phyloP scores from a whole-genome alignment of 176 grass and related monocot species.

The Thalia dealbata region DNA sequence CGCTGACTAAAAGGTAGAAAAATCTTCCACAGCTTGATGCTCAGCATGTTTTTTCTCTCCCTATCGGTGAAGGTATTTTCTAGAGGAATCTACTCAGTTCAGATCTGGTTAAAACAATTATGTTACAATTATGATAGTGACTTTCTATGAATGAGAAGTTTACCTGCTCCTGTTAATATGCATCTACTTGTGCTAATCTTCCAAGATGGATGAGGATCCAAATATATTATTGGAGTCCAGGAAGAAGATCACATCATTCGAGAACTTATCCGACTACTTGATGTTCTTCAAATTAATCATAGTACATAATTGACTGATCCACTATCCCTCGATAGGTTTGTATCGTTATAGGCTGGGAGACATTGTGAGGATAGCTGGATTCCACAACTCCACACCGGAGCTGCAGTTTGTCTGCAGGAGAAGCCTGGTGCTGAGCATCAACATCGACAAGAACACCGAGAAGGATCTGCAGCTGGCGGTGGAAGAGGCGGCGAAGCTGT shows the following conservation, averaged over 20 bases:
- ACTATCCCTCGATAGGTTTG: slow-evolving; percentile 31
- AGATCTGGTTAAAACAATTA: no score
- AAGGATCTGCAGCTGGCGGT: slow-evolving; percentile 87
- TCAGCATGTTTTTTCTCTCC: no score
- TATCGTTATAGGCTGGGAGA: slow-evolving; percentile 90
- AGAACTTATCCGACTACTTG: background rate
- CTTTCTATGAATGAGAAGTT: background rate
- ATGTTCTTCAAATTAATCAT: background rate
- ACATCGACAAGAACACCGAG: slow-evolving; percentile 97
- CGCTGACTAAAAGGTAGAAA: no score
- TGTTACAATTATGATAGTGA: background rate
- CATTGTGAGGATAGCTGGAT: slow-evolving; percentile 47
- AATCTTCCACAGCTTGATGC: no score
- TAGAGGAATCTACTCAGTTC: no score
- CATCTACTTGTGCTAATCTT: no score
- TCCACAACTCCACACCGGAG: slow-evolving; percentile 81
- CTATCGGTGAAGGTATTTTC: no score
- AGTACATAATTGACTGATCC: background rate
- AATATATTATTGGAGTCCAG: background rate
- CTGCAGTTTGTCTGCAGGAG: slow-evolving; percentile 78
- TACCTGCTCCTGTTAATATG: no score
- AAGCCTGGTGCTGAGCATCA: slow-evolving; percentile 87
- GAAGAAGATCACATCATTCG: background rate
- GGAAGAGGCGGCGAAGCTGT: slow-evolving; percentile 57
- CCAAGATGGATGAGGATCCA: background rate